Base-by-base conservation (phyloP, 2,329 filamentous ascomycete genomes). In the Endothia cerciana region DNA sequence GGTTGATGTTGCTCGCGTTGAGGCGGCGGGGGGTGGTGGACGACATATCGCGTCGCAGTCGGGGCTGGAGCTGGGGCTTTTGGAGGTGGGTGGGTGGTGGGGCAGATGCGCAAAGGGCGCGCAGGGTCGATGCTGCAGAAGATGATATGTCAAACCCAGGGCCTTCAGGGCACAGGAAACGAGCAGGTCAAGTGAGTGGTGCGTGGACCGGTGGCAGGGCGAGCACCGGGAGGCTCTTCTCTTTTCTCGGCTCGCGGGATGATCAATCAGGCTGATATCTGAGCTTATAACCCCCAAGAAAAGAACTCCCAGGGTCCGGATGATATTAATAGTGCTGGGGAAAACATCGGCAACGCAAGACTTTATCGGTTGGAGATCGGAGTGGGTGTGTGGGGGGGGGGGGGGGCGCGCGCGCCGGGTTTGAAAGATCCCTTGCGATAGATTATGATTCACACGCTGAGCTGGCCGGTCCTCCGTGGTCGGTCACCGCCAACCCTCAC, bases 1-100 rank as follows among this genome's bases (percentile, higher is more conserved):
- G 92, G 83, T 98, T 99, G 84, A 99, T 97, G 83, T 95, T 97
- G 79, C 92, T 85, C 74, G 91, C 83, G 73, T 85, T 91, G 72
- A 99, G 84, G 69, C 82, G 76, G 72, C 79, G 77, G 69, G 70
- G 71, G 64, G 75, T 72, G 60, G 73, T 75, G 70, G 78, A 75
- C 69, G 77, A 77, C 75, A 77, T 78, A 69, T 69, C 76, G 72
- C 75, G 72, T 62, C 56, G 67, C 64, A 56, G 19, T 47, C 65
- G 67, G 65, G 40, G 58, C 59, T 63, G 66, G 69, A 67, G 68
- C 66, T 69, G 67, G 65, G 60, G 62, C 47, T n/a, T n/a, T n/a
- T 28, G 60, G 65, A 60, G 38, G 57, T 58, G 59, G 41, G 60
- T 60, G 25, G 56, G 64, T 65, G 62, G 69, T 64, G 70, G 68